A percentile compares a stretch with the other conserved stretches of the same genome.
These are phyloP conservation scores for Baudoinia panamericana DNA, from an alignment of 495 filamentous ascomycete species.

Conservation along the genomic window DNA sequence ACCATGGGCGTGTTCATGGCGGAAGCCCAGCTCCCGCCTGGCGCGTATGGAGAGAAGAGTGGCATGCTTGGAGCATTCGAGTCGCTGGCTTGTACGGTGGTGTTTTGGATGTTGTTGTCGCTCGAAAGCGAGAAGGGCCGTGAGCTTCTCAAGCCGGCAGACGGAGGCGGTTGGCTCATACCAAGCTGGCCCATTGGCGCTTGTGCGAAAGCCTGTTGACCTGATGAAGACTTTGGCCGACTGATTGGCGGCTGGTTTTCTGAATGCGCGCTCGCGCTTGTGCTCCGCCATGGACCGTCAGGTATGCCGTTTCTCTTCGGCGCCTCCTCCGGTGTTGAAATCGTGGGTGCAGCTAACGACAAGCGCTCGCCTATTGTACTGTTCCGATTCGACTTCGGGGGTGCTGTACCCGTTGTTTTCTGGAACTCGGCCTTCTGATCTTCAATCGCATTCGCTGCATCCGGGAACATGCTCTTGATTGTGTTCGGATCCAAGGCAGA, in stretches of 20 bases:
- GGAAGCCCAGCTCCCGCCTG: conserved; percentile 90
- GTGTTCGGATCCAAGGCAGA: conserved; percentile 82
- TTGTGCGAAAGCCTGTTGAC: conserved; percentile 49
- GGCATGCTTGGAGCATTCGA: conserved; percentile 46
- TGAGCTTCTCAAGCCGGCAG: conserved; percentile 71
- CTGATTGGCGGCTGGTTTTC: conserved; percentile 43
- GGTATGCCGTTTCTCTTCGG: conserved; percentile 37
- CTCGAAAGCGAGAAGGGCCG: conserved; percentile 51
- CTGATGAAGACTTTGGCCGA: conserved; percentile 84
- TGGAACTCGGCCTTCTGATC: conserved; percentile 96
- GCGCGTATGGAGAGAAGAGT: conserved; percentile 76
- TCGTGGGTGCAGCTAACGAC: conserved; percentile 65
- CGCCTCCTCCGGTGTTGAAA: conserved; percentile 46
- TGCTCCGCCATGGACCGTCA: conserved; percentile 46
- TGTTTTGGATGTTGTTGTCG: conserved; percentile 63
- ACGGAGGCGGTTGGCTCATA: conserved; percentile 55
- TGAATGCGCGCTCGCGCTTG: background rate
- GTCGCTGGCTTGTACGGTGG: conserved; percentile 62
- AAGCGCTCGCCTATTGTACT: conserved; percentile 72
- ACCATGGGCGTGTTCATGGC: conserved; percentile 98
- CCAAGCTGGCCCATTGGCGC: conserved; percentile 84
- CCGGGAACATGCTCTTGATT: conserved; percentile 98
- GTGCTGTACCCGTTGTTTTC: conserved; percentile 79
- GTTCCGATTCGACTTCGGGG: conserved; percentile 86
- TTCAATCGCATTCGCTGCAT: conserved; percentile 92